Conservation (phyloP, 495 filamentous ascomycete species). For the Neurospora sp. region DNA sequence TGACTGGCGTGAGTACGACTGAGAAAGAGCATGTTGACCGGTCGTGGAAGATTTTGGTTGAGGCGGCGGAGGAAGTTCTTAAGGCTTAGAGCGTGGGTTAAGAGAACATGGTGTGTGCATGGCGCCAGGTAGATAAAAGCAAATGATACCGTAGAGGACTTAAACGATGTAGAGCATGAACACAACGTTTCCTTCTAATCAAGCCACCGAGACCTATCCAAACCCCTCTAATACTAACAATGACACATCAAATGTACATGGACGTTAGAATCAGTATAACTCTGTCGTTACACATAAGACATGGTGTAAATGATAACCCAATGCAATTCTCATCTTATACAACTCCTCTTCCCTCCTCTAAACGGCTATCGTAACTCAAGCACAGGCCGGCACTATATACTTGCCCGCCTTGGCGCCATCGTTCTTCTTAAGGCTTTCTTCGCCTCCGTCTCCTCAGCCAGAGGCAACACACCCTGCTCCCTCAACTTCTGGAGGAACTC, state of each 20-base stretch:
- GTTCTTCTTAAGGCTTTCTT: constrained; percentile 83
- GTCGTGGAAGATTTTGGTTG: constrained; percentile 71
- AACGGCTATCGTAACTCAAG: not conserved
- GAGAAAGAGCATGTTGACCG: constrained; percentile 61
- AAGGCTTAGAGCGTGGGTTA: constrained; percentile 10
- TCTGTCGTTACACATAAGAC: not conserved
- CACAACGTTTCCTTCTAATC: not conserved
- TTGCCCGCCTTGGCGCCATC: constrained; percentile 86
- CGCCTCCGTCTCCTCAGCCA: constrained; percentile 66
- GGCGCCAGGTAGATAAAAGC: not conserved
- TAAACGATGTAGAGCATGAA: not conserved
- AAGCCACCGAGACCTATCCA: not conserved
- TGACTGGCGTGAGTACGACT: constrained; percentile 54
- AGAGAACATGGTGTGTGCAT: not conserved
- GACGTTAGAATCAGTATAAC: not conserved
- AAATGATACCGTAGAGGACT: not conserved
- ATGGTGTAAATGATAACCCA: not conserved
- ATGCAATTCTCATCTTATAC: not conserved
- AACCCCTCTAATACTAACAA: not conserved
- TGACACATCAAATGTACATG: not conserved
- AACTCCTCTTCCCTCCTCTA: not conserved
- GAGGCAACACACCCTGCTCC: constrained; percentile 62
- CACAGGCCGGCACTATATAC: constrained; percentile 46
- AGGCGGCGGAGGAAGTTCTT: constrained; percentile 48
- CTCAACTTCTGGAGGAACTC: constrained; percentile 62